A percentile compares a stretch with the other conserved stretches of the same genome.
These are phyloP conservation scores for Diatrype stigma DNA, from an alignment of 2,329 filamentous ascomycete species.

Conservation along the genomic window DNA sequence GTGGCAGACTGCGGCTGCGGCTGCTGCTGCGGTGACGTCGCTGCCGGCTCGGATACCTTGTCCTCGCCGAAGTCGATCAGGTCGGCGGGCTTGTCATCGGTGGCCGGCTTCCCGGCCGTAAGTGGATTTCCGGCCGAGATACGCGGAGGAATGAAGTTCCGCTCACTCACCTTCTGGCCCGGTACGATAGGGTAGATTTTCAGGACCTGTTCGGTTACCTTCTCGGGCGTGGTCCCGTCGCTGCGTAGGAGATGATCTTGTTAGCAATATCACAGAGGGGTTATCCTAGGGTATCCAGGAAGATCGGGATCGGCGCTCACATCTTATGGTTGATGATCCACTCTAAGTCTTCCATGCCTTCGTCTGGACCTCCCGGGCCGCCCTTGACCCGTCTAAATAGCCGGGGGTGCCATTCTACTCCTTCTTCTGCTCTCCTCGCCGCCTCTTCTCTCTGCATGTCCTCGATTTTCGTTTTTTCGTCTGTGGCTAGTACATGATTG, in stretches of 20 bases:
- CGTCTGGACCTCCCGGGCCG: constrained; percentile 66
- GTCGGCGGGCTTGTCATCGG: constrained; percentile 29
- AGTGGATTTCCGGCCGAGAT: constrained; percentile 17
- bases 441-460: constrained; percentile 89
- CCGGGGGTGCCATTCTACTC: constrained; percentile 81
- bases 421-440: constrained; percentile 70
- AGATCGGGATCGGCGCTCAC: constrained; percentile 43
- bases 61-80: constrained; percentile 57
- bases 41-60: constrained; percentile 3
- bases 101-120: constrained; percentile 9
- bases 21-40: too few species aligned
- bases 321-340: constrained; percentile 90
- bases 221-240: constrained; percentile 61
- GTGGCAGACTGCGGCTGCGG: too few species aligned
- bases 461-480: constrained; percentile 95
- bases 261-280: not conserved
- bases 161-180: constrained; percentile 60
- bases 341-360: constrained; percentile 84
- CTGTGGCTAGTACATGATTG: constrained; percentile 85
- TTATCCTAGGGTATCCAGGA: constrained; percentile 7
- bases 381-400: constrained; percentile 75
- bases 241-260: constrained; percentile 14
- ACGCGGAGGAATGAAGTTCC: constrained; percentile 54
- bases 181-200: constrained; percentile 80
- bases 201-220: constrained; percentile 77